These are phyloP conservation scores for Xylaria sp. DNA, from an alignment of 2,329 filamentous ascomycete species.

Conservation along the genomic window DNA sequence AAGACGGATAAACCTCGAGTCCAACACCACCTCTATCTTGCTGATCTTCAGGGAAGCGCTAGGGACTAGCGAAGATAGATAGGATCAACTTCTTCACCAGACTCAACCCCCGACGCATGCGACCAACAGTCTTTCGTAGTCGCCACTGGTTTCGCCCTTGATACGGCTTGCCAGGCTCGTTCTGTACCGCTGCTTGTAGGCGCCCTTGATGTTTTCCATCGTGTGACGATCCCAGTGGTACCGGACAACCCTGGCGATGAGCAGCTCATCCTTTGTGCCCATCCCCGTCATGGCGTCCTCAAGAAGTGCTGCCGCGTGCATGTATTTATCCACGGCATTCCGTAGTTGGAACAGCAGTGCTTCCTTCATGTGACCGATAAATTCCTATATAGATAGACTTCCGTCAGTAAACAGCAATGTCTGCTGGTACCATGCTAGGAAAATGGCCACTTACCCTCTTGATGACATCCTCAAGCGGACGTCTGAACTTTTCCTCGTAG, in stretches of 20 bases:
- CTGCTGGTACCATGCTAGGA: conserved; percentile 27
- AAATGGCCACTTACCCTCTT: conserved; percentile 58
- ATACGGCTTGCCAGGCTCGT: conserved; percentile 72
- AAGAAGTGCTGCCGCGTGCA: conserved; percentile 81
- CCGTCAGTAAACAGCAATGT: conserved; percentile 1
- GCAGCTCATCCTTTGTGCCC: conserved; percentile 83
- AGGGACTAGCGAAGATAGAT: background rate
- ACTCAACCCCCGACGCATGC: conserved; percentile 62
- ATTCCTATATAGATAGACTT: conserved; percentile 58
- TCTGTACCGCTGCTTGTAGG: conserved; percentile 75
- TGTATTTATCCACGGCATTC: conserved; percentile 77
- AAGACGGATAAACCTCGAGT: background rate
- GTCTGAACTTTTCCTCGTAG: conserved; percentile 76
- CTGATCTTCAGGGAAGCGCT: no score
- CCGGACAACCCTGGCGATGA: conserved; percentile 78
- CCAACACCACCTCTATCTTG: no score
- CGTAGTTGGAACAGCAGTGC: conserved; percentile 82
- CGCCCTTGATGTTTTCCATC: conserved; percentile 77
- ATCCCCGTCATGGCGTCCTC: conserved; percentile 86
- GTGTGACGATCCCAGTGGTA: conserved; percentile 82
- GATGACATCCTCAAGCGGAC: conserved; percentile 74
- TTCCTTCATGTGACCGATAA: conserved; percentile 90
- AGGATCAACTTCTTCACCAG: conserved; percentile 19
- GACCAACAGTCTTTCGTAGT: conserved; percentile 79
- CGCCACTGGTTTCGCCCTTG: conserved; percentile 81